Evolutionary conservation across 2,329 filamentous ascomycete genomes (phyloP).

Genomic region (Xylaria sp.): DNA sequence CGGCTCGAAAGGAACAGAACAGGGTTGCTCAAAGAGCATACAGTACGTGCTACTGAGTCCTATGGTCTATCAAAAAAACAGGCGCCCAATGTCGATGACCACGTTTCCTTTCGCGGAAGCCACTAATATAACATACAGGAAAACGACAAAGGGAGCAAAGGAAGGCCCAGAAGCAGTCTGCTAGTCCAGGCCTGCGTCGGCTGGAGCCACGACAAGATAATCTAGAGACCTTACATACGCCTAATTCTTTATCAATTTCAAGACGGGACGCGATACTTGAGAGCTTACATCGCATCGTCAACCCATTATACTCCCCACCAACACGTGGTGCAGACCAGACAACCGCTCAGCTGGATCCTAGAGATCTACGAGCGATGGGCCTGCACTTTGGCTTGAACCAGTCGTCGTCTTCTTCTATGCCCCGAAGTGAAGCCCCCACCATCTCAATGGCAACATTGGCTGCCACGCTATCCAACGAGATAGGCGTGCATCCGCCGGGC

Average conservation of each 20-base stretch:
- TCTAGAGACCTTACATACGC: neutral
- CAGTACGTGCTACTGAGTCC: conserved; percentile 43
- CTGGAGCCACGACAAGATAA: conserved; percentile 33
- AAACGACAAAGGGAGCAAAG: conserved; percentile 36
- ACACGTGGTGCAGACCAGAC: neutral
- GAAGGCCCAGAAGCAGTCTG: conserved; percentile 15
- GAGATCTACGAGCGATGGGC: neutral
- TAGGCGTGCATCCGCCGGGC: neutral
- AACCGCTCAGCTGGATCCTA: neutral
- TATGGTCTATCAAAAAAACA: too few species aligned
- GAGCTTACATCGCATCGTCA: neutral
- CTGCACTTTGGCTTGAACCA: neutral
- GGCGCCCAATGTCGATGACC: neutral
- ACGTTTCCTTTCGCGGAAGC: neutral
- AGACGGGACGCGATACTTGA: neutral
- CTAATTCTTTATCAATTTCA: neutral
- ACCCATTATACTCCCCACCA: neutral
- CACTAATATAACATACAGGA: conserved; percentile 33
- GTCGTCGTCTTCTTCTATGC: neutral
- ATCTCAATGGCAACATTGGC: neutral
- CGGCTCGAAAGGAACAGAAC: conserved; percentile 53
- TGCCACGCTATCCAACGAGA: neutral
- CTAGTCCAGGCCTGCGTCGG: neutral
- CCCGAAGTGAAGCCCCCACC: neutral
- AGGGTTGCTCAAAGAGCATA: conserved; percentile 50